A percentile compares a stretch with the other conserved stretches of the same genome.
Conservation (phyloP, 2,329 filamentous ascomycete genomes). For the Didymella glomerata region DNA sequence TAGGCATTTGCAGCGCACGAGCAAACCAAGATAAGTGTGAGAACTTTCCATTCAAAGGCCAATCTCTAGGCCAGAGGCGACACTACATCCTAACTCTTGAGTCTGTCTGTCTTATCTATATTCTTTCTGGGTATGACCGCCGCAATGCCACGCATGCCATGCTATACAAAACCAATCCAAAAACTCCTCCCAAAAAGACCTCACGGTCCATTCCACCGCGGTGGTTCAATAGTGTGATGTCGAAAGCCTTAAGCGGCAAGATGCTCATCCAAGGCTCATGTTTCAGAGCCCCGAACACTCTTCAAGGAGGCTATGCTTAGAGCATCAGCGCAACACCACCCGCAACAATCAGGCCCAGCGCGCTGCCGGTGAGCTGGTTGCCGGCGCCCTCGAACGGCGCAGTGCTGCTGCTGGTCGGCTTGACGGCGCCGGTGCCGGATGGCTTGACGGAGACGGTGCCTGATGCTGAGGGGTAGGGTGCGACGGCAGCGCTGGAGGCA, state of each 20-base stretch:
- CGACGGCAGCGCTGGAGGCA: neutral
- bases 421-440: conserved; percentile 24
- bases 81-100: neutral
- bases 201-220: neutral
- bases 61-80: neutral
- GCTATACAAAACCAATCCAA: neutral
- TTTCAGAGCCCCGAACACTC: neutral
- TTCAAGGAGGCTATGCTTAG: conserved; percentile 16
- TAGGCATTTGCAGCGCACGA: neutral
- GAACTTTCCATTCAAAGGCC: neutral
- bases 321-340: conserved; percentile 46
- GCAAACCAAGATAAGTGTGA: neutral
- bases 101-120: neutral
- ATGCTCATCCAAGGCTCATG: too few relatives aligned
- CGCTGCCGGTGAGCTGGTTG: conserved; percentile 36
- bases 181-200: neutral
- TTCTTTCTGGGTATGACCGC: neutral
- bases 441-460: conserved; percentile 25
- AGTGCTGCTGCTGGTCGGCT: conserved; percentile 26
- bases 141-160: neutral
- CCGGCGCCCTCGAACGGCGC: conserved; percentile 43
- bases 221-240: conserved; percentile 11
- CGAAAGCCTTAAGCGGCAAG: neutral
- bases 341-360: conserved; percentile 39
- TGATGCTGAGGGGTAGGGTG: conserved; percentile 39